Evolutionary conservation across 805 yeast species (phyloP).

Genomic region (Metschnikowia santaceciliae): DNA sequence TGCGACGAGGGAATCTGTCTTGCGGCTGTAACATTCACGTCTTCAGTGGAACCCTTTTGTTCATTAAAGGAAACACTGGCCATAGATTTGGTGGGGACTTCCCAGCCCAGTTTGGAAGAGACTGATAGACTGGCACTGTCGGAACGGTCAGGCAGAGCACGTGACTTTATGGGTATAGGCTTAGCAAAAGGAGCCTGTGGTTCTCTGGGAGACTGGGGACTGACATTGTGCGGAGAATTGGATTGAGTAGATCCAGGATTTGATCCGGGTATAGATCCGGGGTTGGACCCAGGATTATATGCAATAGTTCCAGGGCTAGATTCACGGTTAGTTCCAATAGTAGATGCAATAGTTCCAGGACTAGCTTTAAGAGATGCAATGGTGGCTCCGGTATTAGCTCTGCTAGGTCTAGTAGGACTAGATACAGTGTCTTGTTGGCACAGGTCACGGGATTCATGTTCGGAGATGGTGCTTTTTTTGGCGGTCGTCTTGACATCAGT

Average conservation of each 20-base stretch:
- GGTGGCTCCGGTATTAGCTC: too few species aligned
- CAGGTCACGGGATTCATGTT: too few species aligned
- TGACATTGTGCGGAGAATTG: background rate
- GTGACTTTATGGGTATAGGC: constrained; percentile 14
- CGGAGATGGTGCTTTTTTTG: too few species aligned
- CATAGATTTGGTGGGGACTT: constrained; percentile 37
- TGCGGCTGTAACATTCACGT: constrained; percentile 20
- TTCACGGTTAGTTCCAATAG: too few species aligned
- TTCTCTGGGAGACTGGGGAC: background rate
- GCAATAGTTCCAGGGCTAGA: too few species aligned
- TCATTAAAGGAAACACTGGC: constrained; percentile 23
- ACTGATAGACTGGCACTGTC: constrained; percentile 18
- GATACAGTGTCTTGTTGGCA: too few species aligned
- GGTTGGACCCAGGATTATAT: too few species aligned
- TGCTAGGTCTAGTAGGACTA: too few species aligned
- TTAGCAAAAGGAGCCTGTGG: background rate
- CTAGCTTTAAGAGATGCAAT: too few species aligned
- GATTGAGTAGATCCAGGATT: too few species aligned
- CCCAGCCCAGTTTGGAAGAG: constrained; percentile 44
- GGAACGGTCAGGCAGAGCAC: constrained; percentile 3
- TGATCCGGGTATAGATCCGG: too few species aligned
- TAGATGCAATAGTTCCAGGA: too few species aligned
- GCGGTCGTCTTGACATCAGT: background rate
- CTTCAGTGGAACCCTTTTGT: constrained; percentile 14
- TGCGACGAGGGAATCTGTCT: constrained; percentile 28